Evolutionary conservation across 305 asterid genomes (phyloP), one percentile per base, ranked within the genome.

Genomic region (Fraxinus floribunda): DNA sequence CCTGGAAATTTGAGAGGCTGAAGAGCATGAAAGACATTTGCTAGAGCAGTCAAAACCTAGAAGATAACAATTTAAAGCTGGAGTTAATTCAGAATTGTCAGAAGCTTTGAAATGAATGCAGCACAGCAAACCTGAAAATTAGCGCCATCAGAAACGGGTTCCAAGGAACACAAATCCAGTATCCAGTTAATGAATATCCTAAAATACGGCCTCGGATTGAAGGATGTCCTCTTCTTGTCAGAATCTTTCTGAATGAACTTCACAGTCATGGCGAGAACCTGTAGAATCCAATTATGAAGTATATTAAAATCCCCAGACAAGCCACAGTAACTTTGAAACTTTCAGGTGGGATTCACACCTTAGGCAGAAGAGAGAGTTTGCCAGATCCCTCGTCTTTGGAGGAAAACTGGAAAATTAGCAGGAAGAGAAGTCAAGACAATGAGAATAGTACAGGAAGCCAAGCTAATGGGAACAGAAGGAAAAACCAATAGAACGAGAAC

Each of bases 1-100:
- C 97, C 98, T 79, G 99, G 97, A 88, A 95, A 89, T 88, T 93
- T 95, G 78, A 93, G 94, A 77, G 99, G 99, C 89, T 97, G 99
- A 84, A 97, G 88, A 81, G 98, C 96, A 87, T 97, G 98, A 86
- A 97, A 95, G 39, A 94, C 85, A 90, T 92, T 95, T 68, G 98
- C 97, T 78, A 97, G 87, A 84, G 97, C 95, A 60, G 97, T 95
- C 91, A 97, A 84, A 76, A 93, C 98, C 99, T 97, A 86, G 80
- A 68, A 80, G 83, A 39, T 78, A 22, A 34, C 26, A 24, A 5
- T 52, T 3, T 5, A 46, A 82, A 16, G 41, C 49, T 16, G 29
- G 49, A 9, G 46, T 55, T 35, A 24, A 38, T 39, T 26, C 41
- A 70, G 30, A 71, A 71, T 26, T 38, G 66, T 57, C 62, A 52